A percentile compares a stretch with the other conserved stretches of the same genome.
Evolutionary conservation across 2,329 filamentous ascomycete genomes (phyloP).

Genomic region (Fusarium sp.): DNA sequence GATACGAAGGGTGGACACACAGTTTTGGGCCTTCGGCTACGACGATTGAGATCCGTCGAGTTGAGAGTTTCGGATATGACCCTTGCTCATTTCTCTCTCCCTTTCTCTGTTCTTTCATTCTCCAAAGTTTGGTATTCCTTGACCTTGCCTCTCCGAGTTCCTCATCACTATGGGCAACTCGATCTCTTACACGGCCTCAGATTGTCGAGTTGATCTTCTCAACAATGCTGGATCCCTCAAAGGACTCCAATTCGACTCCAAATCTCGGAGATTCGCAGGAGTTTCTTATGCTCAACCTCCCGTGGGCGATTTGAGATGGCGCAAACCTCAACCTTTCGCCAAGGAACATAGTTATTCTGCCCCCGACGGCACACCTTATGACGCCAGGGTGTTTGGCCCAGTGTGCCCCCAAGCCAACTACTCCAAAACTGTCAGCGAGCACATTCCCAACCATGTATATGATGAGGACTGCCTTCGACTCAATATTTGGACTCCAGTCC

Average conservation of each 20-base stretch:
- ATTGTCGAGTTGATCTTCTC: conserved; percentile 19
- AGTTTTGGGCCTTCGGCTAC: no score
- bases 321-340: conserved; percentile 54
- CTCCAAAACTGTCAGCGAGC: conserved; percentile 25
- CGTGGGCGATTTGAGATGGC: conserved; percentile 55
- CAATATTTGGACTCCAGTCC: conserved; percentile 63
- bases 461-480: conserved; percentile 62
- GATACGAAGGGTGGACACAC: not conserved
- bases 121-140: not conserved
- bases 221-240: conserved; percentile 35
- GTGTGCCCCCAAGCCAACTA: conserved; percentile 58
- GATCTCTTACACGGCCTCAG: conserved; percentile 23
- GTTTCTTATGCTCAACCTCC: conserved; percentile 60
- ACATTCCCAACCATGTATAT: conserved; percentile 14
- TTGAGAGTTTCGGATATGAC: not conserved
- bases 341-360: conserved; percentile 47
- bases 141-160: not conserved
- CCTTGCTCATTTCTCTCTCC: not conserved
- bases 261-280: conserved; percentile 53
- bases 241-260: conserved; percentile 55
- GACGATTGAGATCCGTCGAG: no score
- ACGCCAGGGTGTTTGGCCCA: conserved; percentile 54
- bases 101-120: not conserved
- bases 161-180: conserved; percentile 24
- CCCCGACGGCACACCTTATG: conserved; percentile 49